Evolutionary conservation across 2,329 filamentous ascomycete genomes (phyloP).

Genomic region (Fusarium sublunatum): DNA sequence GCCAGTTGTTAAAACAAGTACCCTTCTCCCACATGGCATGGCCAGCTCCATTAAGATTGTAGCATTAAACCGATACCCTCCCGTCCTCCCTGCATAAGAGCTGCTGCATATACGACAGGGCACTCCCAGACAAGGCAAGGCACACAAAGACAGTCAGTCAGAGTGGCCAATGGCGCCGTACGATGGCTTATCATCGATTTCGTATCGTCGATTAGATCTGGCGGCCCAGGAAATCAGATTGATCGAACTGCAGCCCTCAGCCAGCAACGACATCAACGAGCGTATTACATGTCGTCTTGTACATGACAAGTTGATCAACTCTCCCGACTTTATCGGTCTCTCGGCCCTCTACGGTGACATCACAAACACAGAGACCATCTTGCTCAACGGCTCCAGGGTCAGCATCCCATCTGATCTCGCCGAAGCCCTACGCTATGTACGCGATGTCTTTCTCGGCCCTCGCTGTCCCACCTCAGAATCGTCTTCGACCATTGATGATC

Average conservation of each 20-base stretch:
- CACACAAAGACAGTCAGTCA: conserved; percentile 5
- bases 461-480: conserved; percentile 13
- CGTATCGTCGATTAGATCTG: conserved; percentile 34
- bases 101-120: conserved; percentile 18
- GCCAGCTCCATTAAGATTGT: background rate
- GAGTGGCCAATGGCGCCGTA: conserved; percentile 27
- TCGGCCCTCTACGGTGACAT: conserved; percentile 40
- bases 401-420: conserved; percentile 32
- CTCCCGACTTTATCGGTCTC: conserved; percentile 39
- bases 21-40: conserved; percentile 12
- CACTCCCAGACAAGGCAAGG: background rate
- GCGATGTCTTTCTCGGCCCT: conserved; percentile 38
- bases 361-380: conserved; percentile 32
- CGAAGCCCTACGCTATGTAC: conserved; percentile 38
- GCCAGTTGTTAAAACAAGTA: conserved; percentile 14
- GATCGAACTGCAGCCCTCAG: conserved; percentile 37
- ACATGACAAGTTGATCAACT: conserved; percentile 31
- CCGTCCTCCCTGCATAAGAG: conserved; percentile 21
- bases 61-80: conserved; percentile 3
- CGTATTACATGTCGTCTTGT: conserved; percentile 38
- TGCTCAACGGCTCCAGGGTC: conserved; percentile 30
- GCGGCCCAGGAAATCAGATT: conserved; percentile 31
- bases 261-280: conserved; percentile 36
- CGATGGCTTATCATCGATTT: conserved; percentile 37
- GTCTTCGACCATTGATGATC: conserved; percentile 27